These are phyloP conservation scores for Geotrichum aggregatum DNA, from an alignment of 1,139 yeast species.

Conservation along the genomic window DNA sequence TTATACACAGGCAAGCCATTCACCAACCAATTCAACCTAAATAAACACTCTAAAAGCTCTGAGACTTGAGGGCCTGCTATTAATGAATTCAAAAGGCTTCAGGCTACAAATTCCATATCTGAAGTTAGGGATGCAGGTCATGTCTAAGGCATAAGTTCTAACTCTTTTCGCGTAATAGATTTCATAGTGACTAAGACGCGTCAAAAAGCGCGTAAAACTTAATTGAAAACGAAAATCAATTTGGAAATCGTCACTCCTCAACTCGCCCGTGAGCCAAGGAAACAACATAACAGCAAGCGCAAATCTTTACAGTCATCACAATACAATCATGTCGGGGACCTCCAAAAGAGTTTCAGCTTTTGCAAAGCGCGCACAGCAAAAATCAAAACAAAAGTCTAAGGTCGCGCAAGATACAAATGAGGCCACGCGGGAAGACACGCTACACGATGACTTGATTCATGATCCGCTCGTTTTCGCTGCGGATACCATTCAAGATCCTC, in stretches of 20 bases:
- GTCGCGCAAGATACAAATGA: not conserved
- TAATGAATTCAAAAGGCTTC: too few relatives aligned
- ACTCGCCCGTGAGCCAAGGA: not conserved
- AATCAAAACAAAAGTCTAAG: conserved; percentile 2
- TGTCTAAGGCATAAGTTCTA: not conserved
- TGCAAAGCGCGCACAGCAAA: conserved; percentile 16
- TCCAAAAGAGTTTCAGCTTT: conserved; percentile 17
- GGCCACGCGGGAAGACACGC: conserved; percentile 4
- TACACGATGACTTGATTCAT: not conserved
- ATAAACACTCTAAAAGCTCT: too few relatives aligned
- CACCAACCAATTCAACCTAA: too few relatives aligned
- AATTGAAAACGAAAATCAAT: not conserved
- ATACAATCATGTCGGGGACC: conserved; percentile 4
- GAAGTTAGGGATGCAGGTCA: too few relatives aligned
- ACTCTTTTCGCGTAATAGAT: too few relatives aligned
- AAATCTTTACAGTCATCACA: not conserved
- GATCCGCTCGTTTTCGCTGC: not conserved
- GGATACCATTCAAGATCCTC: conserved; percentile 5
- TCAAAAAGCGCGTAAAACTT: not conserved
- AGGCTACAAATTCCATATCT: too few relatives aligned
- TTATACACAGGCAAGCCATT: too few relatives aligned
- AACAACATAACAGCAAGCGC: too few relatives aligned
- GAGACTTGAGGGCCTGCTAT: too few relatives aligned
- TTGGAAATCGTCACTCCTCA: not conserved
- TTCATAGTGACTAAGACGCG: not conserved